Conservation (phyloP, 371 early-diverging fungal species). For the Mucor velutinosus region DNA sequence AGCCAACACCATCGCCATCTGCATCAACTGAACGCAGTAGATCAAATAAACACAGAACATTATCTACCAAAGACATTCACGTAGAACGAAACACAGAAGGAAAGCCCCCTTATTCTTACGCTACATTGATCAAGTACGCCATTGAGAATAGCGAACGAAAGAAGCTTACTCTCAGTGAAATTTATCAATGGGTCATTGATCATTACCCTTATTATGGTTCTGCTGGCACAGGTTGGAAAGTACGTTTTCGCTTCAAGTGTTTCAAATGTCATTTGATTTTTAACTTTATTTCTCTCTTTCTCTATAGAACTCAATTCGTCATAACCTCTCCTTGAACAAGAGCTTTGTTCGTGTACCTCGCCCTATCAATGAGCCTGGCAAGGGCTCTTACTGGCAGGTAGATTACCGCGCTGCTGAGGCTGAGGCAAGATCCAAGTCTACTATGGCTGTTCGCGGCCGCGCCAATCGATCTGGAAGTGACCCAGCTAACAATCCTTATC, state of each 20-base stretch:
- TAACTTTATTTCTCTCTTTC: background rate
- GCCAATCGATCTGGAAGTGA: slow-evolving; percentile 27
- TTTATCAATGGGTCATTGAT: slow-evolving; percentile 89
- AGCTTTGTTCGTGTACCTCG: slow-evolving; percentile 89
- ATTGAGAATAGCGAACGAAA: slow-evolving; percentile 70
- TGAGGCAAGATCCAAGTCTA: slow-evolving; percentile 22
- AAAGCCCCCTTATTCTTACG: slow-evolving; percentile 89
- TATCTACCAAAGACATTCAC: slow-evolving; percentile 26
- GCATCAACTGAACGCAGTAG: slow-evolving; percentile 30
- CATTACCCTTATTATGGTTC: slow-evolving; percentile 76
- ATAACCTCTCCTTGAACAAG: slow-evolving; percentile 95
- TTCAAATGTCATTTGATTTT: background rate
- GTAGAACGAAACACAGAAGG: slow-evolving; percentile 34
- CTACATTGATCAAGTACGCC: slow-evolving; percentile 86
- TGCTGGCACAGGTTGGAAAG: slow-evolving; percentile 83
- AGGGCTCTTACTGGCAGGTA: slow-evolving; percentile 95
- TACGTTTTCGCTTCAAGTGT: slow-evolving; percentile 24
- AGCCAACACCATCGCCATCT: slow-evolving; percentile 29
- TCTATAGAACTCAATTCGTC: slow-evolving; percentile 91
- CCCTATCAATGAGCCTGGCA: slow-evolving; percentile 88
- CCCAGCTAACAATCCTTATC: slow-evolving; percentile 20
- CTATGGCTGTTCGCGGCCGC: slow-evolving; percentile 23
- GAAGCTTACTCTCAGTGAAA: slow-evolving; percentile 83
- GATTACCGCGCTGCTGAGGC: slow-evolving; percentile 46
- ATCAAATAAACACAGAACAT: slow-evolving; percentile 23